Evolutionary conservation across 2,329 filamentous ascomycete genomes (phyloP).

Genomic region (Amauroascus niger): DNA sequence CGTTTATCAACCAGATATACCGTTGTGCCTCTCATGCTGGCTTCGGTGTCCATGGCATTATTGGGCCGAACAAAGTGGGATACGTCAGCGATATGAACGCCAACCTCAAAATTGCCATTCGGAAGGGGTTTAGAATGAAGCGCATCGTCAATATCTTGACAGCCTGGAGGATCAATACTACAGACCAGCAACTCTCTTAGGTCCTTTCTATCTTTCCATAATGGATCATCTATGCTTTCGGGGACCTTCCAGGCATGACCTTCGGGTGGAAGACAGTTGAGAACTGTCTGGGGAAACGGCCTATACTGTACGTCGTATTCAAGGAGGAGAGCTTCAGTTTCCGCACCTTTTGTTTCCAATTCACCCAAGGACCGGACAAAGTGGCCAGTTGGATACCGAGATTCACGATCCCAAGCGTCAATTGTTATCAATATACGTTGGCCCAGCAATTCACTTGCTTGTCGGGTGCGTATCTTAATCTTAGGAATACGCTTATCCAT

Average conservation of each 20-base stretch:
- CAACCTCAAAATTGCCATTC: slow-evolving; percentile 92
- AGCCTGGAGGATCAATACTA: slow-evolving; percentile 92
- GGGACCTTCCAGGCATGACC: slow-evolving; percentile 94
- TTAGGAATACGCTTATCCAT: slow-evolving; percentile 99
- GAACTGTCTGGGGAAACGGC: slow-evolving; percentile 87
- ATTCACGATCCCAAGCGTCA: slow-evolving; percentile 90
- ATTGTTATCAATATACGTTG: slow-evolving; percentile 89
- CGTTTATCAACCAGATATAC: slow-evolving; percentile 98
- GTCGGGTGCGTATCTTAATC: slow-evolving; percentile 82
- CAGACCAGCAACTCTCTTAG: slow-evolving; percentile 79
- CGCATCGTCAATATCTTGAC: slow-evolving; percentile 96
- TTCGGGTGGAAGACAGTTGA: slow-evolving; percentile 84
- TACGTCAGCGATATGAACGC: slow-evolving; percentile 98
- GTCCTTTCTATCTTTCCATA: slow-evolving; percentile 79
- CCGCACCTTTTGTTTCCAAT: slow-evolving; percentile 91
- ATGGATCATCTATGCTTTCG: slow-evolving; percentile 63
- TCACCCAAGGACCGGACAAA: slow-evolving; percentile 89
- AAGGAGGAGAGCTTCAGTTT: slow-evolving; percentile 86
- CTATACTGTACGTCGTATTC: slow-evolving; percentile 98
- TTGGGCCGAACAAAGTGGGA: slow-evolving; percentile 96
- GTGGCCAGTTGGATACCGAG: slow-evolving; percentile 83
- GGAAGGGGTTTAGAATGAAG: slow-evolving; percentile 74
- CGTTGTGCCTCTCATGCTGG: slow-evolving; percentile 85
- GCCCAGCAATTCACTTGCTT: slow-evolving; percentile 77
- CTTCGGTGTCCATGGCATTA: slow-evolving; percentile 94